Conservation (phyloP, 352 stramenopile genomes). For the Phytophthora boehmeriae region DNA sequence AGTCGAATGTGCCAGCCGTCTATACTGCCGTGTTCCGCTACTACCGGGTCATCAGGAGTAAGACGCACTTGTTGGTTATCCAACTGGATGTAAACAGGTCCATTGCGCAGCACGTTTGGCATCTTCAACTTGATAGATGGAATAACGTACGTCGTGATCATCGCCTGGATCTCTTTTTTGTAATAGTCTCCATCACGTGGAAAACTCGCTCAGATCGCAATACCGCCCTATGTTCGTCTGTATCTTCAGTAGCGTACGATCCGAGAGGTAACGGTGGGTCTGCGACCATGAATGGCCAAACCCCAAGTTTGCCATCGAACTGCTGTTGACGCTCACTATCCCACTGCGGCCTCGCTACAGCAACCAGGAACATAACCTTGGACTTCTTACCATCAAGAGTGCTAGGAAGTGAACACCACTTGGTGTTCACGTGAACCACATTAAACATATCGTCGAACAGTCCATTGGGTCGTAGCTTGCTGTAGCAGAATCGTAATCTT, state of each 20-base stretch:
- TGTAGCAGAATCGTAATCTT: conserved; percentile 36
- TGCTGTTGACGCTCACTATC: conserved; percentile 30
- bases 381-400: conserved; percentile 36
- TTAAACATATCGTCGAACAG: conserved; percentile 52
- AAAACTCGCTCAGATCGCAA: conserved; percentile 16
- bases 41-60: conserved; percentile 34
- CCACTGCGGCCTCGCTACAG: conserved; percentile 48
- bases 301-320: conserved; percentile 53
- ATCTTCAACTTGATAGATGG: conserved; percentile 45
- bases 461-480: conserved; percentile 40
- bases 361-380: conserved; percentile 49
- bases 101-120: conserved; percentile 21
- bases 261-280: conserved; percentile 17
- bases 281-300: conserved; percentile 36
- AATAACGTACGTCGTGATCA: conserved; percentile 40
- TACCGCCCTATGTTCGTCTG: conserved; percentile 10
- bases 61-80: conserved; percentile 50
- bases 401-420: conserved; percentile 36
- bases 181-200: conserved; percentile 30
- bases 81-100: conserved; percentile 38
- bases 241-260: conserved; percentile 7
- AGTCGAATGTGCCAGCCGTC: conserved; percentile 44
- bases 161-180: conserved; percentile 41
- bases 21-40: conserved; percentile 30
- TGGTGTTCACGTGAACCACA: conserved; percentile 50